phyloP scores from a whole-genome alignment of 2,329 filamentous ascomycete species.

The Cercospora sesami region DNA sequence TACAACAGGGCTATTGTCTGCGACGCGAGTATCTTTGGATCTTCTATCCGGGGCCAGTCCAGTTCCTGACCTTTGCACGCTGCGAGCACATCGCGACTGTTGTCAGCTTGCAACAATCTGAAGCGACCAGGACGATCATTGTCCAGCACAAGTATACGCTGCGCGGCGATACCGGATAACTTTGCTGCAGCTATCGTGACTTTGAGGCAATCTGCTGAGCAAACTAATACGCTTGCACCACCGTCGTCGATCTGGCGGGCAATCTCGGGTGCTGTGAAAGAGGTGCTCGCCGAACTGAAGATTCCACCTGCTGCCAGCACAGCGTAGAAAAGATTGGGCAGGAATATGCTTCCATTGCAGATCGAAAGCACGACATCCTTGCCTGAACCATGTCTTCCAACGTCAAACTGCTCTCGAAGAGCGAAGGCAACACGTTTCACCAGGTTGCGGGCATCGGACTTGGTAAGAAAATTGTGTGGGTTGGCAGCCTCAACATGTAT shows the following conservation, averaged over 20 bases:
- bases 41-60: constrained; percentile 56
- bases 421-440: constrained; percentile 56
- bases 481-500: constrained; percentile 59
- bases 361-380: constrained; percentile 58
- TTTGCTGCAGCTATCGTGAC: constrained; percentile 53
- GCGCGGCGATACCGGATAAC: constrained; percentile 46
- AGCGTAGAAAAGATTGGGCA: constrained; percentile 56
- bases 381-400: constrained; percentile 51
- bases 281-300: constrained; percentile 55
- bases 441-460: constrained; percentile 50
- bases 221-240: constrained; percentile 44
- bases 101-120: constrained; percentile 32
- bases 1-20: constrained; percentile 58
- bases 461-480: constrained; percentile 54
- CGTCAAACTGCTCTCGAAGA: constrained; percentile 54
- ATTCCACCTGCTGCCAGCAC: constrained; percentile 60
- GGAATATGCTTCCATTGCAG: constrained; percentile 55
- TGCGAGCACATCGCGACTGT: constrained; percentile 49
- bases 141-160: constrained; percentile 53
- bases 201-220: constrained; percentile 51
- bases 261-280: constrained; percentile 53
- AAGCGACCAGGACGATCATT: constrained; percentile 26
- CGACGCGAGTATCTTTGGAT: constrained; percentile 47
- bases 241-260: constrained; percentile 49
- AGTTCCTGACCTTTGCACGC: constrained; percentile 41